Evolutionary conservation across 2,329 filamentous ascomycete species (phyloP).

Genomic region (Pezicula neosporulosa): DNA sequence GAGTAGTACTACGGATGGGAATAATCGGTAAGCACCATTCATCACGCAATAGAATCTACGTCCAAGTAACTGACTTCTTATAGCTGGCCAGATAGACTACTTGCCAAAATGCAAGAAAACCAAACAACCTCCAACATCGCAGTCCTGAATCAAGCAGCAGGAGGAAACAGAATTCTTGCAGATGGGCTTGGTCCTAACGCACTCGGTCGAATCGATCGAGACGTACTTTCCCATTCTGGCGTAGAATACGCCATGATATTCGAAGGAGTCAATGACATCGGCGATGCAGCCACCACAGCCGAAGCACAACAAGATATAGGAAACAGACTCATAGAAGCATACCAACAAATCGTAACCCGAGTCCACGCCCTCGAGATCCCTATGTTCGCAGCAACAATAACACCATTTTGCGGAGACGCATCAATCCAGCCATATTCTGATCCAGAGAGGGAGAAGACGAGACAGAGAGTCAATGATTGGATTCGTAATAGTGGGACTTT

Average conservation of each 20-base stretch:
- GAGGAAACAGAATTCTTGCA: conserved; percentile 61
- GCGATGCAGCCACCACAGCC: conserved; percentile 40
- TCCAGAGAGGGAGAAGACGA: conserved; percentile 50
- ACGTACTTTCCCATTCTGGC: conserved; percentile 55
- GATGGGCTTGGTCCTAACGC: conserved; percentile 62
- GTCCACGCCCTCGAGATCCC: conserved; percentile 51
- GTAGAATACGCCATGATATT: conserved; percentile 62
- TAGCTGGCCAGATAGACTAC: conserved; percentile 55
- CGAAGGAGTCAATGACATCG: conserved; percentile 69
- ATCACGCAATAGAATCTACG: neutral
- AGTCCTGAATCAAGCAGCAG: conserved; percentile 63
- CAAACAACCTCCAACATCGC: conserved; percentile 44
- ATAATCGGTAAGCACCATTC: conserved; percentile 44
- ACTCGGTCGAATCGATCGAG: conserved; percentile 58
- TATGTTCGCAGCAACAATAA: conserved; percentile 63
- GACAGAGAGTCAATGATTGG: conserved; percentile 57
- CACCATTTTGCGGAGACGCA: conserved; percentile 48
- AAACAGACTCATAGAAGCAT: conserved; percentile 51
- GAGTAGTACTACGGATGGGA: conserved; percentile 56
- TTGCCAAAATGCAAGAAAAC: conserved; percentile 46
- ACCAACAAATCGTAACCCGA: conserved; percentile 51
- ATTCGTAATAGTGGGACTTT: conserved; percentile 54
- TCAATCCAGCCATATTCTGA: conserved; percentile 48
- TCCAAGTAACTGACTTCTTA: neutral
- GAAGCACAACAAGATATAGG: conserved; percentile 46